Conservation (phyloP, 805 yeast genomes). For the Metschnikowia sp. region DNA sequence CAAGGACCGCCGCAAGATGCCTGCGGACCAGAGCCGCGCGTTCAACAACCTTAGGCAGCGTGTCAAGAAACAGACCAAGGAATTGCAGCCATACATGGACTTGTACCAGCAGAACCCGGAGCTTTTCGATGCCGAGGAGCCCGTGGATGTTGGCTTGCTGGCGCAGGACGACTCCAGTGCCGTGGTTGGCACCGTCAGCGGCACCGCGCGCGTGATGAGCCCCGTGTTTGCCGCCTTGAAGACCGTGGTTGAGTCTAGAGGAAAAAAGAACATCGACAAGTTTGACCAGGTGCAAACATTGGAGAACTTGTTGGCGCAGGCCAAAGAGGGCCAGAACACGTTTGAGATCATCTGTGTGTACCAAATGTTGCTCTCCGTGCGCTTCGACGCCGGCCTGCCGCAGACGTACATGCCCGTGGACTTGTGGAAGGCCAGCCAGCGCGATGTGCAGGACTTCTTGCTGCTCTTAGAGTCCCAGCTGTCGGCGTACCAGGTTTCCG, state of each 20-base stretch:
- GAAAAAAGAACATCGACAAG: slow-evolving; percentile 90
- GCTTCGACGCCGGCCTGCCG: slow-evolving; percentile 75
- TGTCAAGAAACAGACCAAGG: slow-evolving; percentile 74
- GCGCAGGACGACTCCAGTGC: slow-evolving; percentile 29
- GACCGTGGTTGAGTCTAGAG: slow-evolving; percentile 81
- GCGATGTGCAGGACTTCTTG: slow-evolving; percentile 61
- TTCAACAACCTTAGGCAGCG: slow-evolving; percentile 87
- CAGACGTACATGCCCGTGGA: slow-evolving; percentile 71
- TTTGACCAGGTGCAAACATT: slow-evolving; percentile 70
- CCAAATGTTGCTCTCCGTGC: slow-evolving; percentile 78
- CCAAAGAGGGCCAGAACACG: slow-evolving; percentile 32
- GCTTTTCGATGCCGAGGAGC: slow-evolving; percentile 57
- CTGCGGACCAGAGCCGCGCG: slow-evolving; percentile 80
- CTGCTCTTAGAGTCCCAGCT: slow-evolving; percentile 63
- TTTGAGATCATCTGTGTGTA: slow-evolving; percentile 78
- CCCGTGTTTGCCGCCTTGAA: slow-evolving; percentile 70
- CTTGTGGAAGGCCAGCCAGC: slow-evolving; percentile 72
- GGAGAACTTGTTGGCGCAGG: slow-evolving; percentile 52
- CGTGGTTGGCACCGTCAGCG: slow-evolving; percentile 30
- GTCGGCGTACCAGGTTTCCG: slow-evolving; percentile 63
- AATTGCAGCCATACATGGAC: slow-evolving; percentile 56
- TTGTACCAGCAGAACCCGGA: slow-evolving; percentile 69
- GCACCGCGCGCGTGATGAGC: slow-evolving; percentile 36
- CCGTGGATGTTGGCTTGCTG: slow-evolving; percentile 34
- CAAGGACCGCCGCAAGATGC: slow-evolving; percentile 64